Base-by-base conservation (phyloP, 345 rosid genomes). In the Zanthoxylum bungeanum region DNA sequence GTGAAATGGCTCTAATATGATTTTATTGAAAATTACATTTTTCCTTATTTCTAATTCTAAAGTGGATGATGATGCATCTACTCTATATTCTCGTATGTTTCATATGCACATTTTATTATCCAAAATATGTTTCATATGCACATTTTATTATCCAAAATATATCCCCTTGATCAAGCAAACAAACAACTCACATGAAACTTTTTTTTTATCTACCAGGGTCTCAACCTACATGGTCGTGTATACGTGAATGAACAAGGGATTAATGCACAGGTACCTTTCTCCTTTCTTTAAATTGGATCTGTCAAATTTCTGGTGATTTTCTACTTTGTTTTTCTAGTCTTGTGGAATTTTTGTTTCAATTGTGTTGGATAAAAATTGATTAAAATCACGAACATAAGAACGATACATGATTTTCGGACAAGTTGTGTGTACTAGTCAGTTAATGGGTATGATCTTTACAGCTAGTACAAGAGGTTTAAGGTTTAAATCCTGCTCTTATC, bases 181-280 rank as follows among this genome's bases (percentile, higher is more conserved):
- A 17, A 39, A 60, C 19, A 12, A 11, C 50, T 60, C 7, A 14
- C 27, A 5, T 10, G 21, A 37, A 28, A 4, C 6, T 16, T 31
- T 49, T 28, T 21, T 49, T 50, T 42, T 51, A n/a, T n/a, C n/a
- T 33, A 3, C n/a, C 79, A 89, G 93, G 92, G 71, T 72, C 84
- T 79, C 68, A 87, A 94, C 74, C 79, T 91, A 65, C 89, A 55
- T 68, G 98, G 98, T 64, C 82, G 98, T 67, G 82, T 94, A 68
- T 89, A 94, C 76, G 74, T 93, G 72, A 91, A 84, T 73, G 96
- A 84, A 75, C 97, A 90, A 87, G 98, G 98, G 71, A 88, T 94
- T 50, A 94, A 94, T 79, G 97, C 97, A 4, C 97, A 94, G 97
- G 98, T 93, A 79, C n/a, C 9, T 24, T 71, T 70, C 33, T 57